Evolutionary conservation across 139 green algal genomes (phyloP).

Genomic region (Deuterostichococcus epilithicus): DNA sequence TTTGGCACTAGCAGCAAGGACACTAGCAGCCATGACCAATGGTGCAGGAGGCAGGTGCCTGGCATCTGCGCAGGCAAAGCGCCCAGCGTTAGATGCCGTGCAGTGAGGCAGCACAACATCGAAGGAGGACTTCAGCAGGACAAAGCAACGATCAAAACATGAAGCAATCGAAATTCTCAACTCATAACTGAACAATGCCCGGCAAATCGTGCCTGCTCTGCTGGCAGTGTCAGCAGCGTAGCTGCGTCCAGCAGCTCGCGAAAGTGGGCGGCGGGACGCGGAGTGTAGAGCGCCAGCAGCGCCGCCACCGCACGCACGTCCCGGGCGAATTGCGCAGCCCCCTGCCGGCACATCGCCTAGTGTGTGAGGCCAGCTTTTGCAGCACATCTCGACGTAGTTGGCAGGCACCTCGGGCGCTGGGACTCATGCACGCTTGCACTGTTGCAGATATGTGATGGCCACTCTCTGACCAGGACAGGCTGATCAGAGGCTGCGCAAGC

Average conservation of each 20-base stretch:
- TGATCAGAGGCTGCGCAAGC: not conserved
- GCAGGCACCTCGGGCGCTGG: too few species aligned
- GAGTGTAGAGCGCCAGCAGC: slow-evolving; percentile 40
- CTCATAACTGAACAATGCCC: too few species aligned
- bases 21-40: too few species aligned
- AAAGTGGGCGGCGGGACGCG: slow-evolving; percentile 42
- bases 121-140: too few species aligned
- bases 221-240: slow-evolving; percentile 9
- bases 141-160: too few species aligned
- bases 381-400: too few species aligned
- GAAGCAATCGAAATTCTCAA: too few species aligned
- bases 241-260: slow-evolving; percentile 38
- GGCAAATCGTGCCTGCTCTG: not conserved
- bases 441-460: too few species aligned
- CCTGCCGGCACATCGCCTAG: slow-evolving; percentile 11
- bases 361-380: too few species aligned
- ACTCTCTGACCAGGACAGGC: not conserved
- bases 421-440: too few species aligned
- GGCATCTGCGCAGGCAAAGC: not conserved
- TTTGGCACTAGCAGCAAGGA: too few species aligned
- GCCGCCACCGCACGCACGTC: slow-evolving; percentile 28
- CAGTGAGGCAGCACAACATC: not conserved
- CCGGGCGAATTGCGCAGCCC: slow-evolving; percentile 19
- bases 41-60: not conserved
- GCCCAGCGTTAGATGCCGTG: not conserved